phyloP scores from a whole-genome alignment of 2,329 filamentous ascomycete genomes.

The Aspergillus sp. region DNA sequence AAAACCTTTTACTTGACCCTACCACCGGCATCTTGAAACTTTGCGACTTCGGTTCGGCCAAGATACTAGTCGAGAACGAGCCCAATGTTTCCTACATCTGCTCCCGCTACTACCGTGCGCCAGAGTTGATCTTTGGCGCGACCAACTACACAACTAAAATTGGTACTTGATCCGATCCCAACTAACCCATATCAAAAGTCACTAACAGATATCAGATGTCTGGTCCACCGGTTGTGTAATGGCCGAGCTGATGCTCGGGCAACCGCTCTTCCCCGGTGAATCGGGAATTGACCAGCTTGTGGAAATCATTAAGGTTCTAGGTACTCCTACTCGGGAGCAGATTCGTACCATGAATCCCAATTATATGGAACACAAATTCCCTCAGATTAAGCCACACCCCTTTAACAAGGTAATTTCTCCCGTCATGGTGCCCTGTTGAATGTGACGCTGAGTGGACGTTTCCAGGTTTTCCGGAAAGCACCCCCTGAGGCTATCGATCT shows the following conservation, averaged over 20 bases:
- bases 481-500: conserved; percentile 89
- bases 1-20: conserved; percentile 92
- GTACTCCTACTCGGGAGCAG: conserved; percentile 93
- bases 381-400: conserved; percentile 98
- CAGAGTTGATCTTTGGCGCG: conserved; percentile 95
- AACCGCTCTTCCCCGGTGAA: conserved; percentile 95
- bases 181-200: neutral
- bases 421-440: neutral
- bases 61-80: conserved; percentile 97
- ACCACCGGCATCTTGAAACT: conserved; percentile 89
- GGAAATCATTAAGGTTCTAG: conserved; percentile 98
- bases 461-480: conserved; percentile 88
- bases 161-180: conserved; percentile 57
- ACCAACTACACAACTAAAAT: conserved; percentile 99
- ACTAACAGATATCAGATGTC: conserved; percentile 61
- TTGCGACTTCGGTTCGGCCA: conserved; percentile 97
- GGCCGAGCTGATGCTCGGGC: conserved; percentile 98
- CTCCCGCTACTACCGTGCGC: conserved; percentile 96
- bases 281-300: conserved; percentile 98
- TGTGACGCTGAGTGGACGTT: conserved; percentile 14
- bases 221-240: conserved; percentile 99
- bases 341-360: conserved; percentile 99
- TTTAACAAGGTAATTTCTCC: conserved; percentile 72
- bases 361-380: conserved; percentile 99
- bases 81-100: conserved; percentile 99